Evolutionary conservation across 129 eudicot genomes (phyloP), one percentile per base, ranked within the genome.

Genomic region (Flaveria bidentis): DNA sequence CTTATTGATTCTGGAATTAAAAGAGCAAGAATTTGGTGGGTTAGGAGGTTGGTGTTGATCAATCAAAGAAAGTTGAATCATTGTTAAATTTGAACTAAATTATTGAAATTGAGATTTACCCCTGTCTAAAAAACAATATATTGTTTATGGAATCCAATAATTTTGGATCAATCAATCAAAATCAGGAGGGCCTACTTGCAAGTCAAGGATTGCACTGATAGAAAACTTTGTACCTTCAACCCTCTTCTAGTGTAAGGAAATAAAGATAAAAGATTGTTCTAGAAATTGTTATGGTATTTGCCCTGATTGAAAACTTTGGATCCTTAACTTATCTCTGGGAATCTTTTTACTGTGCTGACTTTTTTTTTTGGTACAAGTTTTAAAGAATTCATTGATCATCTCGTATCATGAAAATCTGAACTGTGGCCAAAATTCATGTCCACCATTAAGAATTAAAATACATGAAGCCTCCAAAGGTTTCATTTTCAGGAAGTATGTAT

Each of bases 21-120:
- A 66, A 73, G 69, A 64, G 13, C 60, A 65, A 73, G 30, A 53
- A 1, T 52, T 42, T 80, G 60, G 25, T 67, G 57, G 74, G 20
- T 52, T 36, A 18, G 12, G 74, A 77, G 50, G 70, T 42, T 55
- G 42, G 46, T 69, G 76, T 66, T 73, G 62, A 73, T 55, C 69
- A 42, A 62, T 80, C 4, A 42, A 65, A 73, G 69, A 47, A 55
- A 78, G 62, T 44, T 78, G 2, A 41, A 80, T 73, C 39, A 73
- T 73, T 66, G 47, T 42, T 45, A 8, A 42, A 42, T 65, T 67
- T 72, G 67, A 63, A 64, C 13, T 28, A 61, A 73, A 55, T 66
- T 67, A 52, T 52, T 80, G 75, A n/a, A 22, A 52, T 52, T 52
- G 49, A 45, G 67, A 36, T 72, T 72, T 44, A 49, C 8, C 16